These are phyloP conservation scores for Coemansia sp. DNA, from an alignment of 192 early-diverging fungal species.

Conservation along the genomic window DNA sequence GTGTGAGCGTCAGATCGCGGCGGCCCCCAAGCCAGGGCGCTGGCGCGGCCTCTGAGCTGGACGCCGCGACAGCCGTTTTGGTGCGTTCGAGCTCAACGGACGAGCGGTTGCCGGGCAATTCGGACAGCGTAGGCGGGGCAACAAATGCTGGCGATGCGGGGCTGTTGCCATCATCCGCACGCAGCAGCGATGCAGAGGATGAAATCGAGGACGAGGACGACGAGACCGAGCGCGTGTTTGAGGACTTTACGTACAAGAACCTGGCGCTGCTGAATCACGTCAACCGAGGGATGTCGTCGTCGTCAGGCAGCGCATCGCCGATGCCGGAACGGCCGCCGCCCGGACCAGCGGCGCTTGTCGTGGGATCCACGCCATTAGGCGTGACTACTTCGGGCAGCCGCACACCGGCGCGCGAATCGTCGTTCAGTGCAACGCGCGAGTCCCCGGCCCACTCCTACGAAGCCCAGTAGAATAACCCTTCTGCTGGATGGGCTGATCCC, in stretches of 20 bases:
- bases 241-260: conserved; percentile 65
- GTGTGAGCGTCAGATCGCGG: conserved; percentile 3
- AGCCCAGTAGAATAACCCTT: background rate
- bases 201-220: conserved; percentile 14
- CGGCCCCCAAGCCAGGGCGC: conserved; percentile 40
- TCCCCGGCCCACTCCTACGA: conserved; percentile 35
- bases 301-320: conserved; percentile 28
- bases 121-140: background rate
- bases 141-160: conserved; percentile 5
- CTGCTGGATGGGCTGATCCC: too few species aligned
- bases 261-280: conserved; percentile 59
- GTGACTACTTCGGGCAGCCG: background rate
- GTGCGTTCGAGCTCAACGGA: conserved; percentile 42
- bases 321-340: conserved; percentile 17
- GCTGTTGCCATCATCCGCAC: conserved; percentile 11
- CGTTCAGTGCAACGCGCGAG: conserved; percentile 1
- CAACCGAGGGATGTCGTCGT: conserved; percentile 59
- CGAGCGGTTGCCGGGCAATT: conserved; percentile 19
- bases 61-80: conserved; percentile 11
- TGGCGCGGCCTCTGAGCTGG: conserved; percentile 11
- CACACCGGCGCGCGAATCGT: conserved; percentile 8
- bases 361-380: conserved; percentile 2
- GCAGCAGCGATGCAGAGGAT: conserved; percentile 9
- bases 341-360: background rate
- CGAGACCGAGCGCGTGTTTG: conserved; percentile 51